Evolutionary conservation across 345 rosid genomes (phyloP).

Genomic region (Ceriops decandra): DNA sequence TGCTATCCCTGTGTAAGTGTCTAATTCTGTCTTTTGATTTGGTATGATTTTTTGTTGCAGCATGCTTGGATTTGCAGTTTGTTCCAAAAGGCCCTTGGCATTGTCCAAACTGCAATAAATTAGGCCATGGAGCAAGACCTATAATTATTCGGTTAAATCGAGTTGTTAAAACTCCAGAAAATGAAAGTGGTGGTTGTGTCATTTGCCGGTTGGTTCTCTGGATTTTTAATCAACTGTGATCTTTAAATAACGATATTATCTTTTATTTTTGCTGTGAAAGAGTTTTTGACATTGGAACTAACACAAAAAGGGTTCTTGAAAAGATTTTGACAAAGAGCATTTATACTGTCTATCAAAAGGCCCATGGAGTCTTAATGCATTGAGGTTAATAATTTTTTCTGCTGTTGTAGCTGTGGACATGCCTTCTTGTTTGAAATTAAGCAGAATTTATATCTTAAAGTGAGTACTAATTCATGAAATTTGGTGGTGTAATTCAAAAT

Average conservation of each 20-base stretch:
- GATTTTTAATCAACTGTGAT: not conserved
- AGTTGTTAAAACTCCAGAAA: slow-evolving; percentile 68
- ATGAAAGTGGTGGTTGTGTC: slow-evolving; percentile 88
- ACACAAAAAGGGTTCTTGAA: too few relatives aligned
- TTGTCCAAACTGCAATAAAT: slow-evolving; percentile 67
- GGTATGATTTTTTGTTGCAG: slow-evolving; percentile 50
- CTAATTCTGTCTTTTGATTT: slow-evolving; percentile 10
- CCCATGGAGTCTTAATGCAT: too few relatives aligned
- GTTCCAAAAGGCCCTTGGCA: slow-evolving; percentile 72
- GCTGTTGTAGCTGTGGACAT: too few relatives aligned
- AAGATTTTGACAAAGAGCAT: too few relatives aligned
- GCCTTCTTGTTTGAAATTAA: too few relatives aligned
- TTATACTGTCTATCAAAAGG: too few relatives aligned
- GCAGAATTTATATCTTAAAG: too few relatives aligned
- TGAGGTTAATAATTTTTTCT: too few relatives aligned
- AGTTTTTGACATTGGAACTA: too few relatives aligned
- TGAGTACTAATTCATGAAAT: too few relatives aligned
- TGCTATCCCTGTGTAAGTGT: not conserved
- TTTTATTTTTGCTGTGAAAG: too few relatives aligned
- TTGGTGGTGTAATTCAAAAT: too few relatives aligned
- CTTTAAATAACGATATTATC: not conserved
- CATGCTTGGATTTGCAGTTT: slow-evolving; percentile 61
- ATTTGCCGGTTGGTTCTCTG: slow-evolving; percentile 71
- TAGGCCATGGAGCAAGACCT: slow-evolving; percentile 43
- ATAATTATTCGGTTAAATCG: slow-evolving; percentile 57